Evolutionary conservation across 139 green algal genomes (phyloP).

Genomic region (Volvox reticuliferus): DNA sequence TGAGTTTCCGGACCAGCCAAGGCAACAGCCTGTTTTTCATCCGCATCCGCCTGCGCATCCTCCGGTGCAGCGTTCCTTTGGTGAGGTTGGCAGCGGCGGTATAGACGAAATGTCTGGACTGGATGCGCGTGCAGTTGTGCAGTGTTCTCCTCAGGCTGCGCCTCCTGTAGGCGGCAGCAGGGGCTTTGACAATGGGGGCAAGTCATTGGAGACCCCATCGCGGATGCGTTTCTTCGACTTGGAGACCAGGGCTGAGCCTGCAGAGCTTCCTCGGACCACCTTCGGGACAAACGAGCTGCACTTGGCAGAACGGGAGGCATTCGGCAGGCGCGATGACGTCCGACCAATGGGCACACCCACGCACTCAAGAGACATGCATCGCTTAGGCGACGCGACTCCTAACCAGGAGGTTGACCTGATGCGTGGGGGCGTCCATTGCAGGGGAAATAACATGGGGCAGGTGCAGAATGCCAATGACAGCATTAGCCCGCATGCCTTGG

Average conservation of each 20-base stretch:
- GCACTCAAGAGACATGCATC: background rate
- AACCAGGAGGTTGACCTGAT: background rate
- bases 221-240: constrained; percentile 24
- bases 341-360: background rate
- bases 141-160: background rate
- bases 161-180: background rate
- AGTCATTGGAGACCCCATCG: background rate
- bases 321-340: background rate
- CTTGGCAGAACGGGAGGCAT: background rate
- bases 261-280: constrained; percentile 13
- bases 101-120: background rate
- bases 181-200: background rate
- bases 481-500: background rate
- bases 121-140: background rate
- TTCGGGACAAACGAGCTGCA: background rate
- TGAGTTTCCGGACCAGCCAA: background rate
- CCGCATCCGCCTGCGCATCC: constrained; percentile 31
- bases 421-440: background rate
- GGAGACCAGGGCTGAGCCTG: constrained; percentile 29
- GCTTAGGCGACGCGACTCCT: background rate
- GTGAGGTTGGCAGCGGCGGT: background rate
- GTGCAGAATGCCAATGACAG: background rate
- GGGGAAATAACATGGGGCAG: background rate
- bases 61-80: background rate
- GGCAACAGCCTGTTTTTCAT: background rate